phyloP scores from a whole-genome alignment of 2,329 filamentous ascomycete genomes.

The Verticillium tricorpus region DNA sequence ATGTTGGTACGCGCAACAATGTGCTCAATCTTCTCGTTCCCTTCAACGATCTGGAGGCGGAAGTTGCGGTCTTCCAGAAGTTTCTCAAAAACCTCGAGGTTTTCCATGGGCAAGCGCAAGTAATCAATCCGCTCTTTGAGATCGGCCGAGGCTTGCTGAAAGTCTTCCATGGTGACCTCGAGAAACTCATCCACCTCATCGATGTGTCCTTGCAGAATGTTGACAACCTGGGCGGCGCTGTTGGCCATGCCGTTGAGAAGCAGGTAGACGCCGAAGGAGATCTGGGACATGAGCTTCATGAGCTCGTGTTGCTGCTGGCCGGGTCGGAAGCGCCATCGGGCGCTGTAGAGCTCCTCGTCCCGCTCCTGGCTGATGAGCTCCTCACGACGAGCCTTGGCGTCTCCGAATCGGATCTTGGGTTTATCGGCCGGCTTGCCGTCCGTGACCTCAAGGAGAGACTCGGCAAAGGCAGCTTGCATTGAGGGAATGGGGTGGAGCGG shows the following conservation, averaged over 20 bases:
- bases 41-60: conserved; percentile 73
- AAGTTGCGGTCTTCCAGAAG: conserved; percentile 85
- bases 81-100: conserved; percentile 75
- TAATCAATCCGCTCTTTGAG: conserved; percentile 75
- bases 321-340: conserved; percentile 70
- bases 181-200: conserved; percentile 92
- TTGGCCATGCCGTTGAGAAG: conserved; percentile 82
- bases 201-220: conserved; percentile 85
- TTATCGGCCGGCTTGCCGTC: conserved; percentile 40
- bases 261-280: conserved; percentile 89
- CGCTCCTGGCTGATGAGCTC: conserved; percentile 63
- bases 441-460: conserved; percentile 71
- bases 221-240: conserved; percentile 81
- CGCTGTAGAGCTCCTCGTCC: conserved; percentile 66
- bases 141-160: conserved; percentile 72
- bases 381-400: conserved; percentile 59
- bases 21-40: conserved; percentile 88
- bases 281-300: conserved; percentile 85
- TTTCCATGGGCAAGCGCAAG: conserved; percentile 77
- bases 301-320: conserved; percentile 81
- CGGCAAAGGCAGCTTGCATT: conserved; percentile 79
- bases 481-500: conserved; percentile 64
- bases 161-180: conserved; percentile 79
- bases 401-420: conserved; percentile 47
- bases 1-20: conserved; percentile 76